Conservation (phyloP, 352 stramenopile species). For the Peronospora farinosa region DNA sequence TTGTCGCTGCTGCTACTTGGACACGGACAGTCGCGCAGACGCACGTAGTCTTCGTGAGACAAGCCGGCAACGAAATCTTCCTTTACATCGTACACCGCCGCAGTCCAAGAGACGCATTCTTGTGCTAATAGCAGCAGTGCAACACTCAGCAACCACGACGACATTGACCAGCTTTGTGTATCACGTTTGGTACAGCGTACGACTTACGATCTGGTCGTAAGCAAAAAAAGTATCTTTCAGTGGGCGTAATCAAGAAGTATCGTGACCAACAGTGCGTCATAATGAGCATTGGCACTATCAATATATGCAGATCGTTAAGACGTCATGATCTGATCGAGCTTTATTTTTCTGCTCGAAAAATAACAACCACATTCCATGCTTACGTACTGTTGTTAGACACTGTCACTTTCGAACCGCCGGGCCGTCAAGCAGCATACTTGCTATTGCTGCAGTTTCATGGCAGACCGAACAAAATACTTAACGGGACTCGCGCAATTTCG, state of each 20-base stretch:
- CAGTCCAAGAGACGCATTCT: slow-evolving; percentile 2
- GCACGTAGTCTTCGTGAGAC: slow-evolving; percentile 27
- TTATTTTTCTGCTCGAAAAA: too few relatives aligned
- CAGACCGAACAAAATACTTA: slow-evolving; percentile 21
- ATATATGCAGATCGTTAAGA: slow-evolving; percentile 80
- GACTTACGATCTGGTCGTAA: slow-evolving; percentile 6
- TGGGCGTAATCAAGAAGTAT: slow-evolving; percentile 3
- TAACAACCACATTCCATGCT: slow-evolving; percentile 25
- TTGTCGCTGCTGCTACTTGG: slow-evolving; percentile 10
- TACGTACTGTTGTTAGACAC: neutral
- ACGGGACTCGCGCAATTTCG: slow-evolving; percentile 22
- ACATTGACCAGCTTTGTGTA: neutral
- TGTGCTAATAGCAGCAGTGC: slow-evolving; percentile 9
- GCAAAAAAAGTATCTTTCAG: slow-evolving; percentile 15
- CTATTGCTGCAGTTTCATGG: neutral
- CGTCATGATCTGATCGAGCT: too few relatives aligned
- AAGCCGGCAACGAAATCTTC: slow-evolving; percentile 13
- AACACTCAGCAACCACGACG: neutral
- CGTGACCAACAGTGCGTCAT: too few relatives aligned
- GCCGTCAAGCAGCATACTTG: neutral
- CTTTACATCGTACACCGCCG: slow-evolving; percentile 20
- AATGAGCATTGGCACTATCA: slow-evolving; percentile 65
- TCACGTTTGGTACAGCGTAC: slow-evolving; percentile 13
- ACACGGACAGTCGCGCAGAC: slow-evolving; percentile 50
- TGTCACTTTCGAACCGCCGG: slow-evolving; percentile 47